Evolutionary conservation across 352 stramenopile species (phyloP), one percentile per base, ranked within the genome.

Genomic region (Globisporangium uncinulatum): DNA sequence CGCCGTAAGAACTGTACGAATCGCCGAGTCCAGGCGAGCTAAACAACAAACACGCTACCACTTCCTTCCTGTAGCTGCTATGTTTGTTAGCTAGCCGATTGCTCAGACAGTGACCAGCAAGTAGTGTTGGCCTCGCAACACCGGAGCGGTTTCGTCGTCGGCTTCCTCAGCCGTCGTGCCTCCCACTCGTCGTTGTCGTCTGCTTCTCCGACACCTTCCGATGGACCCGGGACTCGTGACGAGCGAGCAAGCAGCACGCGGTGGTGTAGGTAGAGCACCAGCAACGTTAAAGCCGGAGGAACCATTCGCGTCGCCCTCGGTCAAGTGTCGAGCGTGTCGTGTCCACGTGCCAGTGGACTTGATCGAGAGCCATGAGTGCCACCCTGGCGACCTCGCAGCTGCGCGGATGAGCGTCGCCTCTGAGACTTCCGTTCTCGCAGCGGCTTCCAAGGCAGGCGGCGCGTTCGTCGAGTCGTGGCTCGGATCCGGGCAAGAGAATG

Each of bases 281-380:
- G 21, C 45, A 11, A 49, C 44, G 1, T 37, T 50, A 44, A 43
- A 44, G n/a, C 14, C 34, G 41, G 24, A 21, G 3, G 39, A 57
- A 32, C 15, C 20, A 13, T 3, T 36, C 24, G 36, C 46, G 54
- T 39, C 56, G 8, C 72, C 70, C 0, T 74, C 60, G 14, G 72
- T 89, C 31, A 76, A 70, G 14, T 87, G 79, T 37, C 72, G 75
- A 4, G 75, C 79, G 20, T 87, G 79, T 41, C 76, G 75, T 19
- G 59, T 70, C 0, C 65, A 79, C 31, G 69, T 87, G 43, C 59
- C 64, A 6, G 57, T 87, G 36, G 79, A 89, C 51, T 67, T 78
- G 14, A 87, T 85, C 43, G 79, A 89, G 39, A 75, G 61, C 6
- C 79, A 89, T 54, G 79, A 89, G 61, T 87, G 79, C 52, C 51